A percentile compares a stretch with the other conserved stretches of the same genome.
phyloP scores from a whole-genome alignment of 305 asterid species.

The Caryopteris hybrid region DNA sequence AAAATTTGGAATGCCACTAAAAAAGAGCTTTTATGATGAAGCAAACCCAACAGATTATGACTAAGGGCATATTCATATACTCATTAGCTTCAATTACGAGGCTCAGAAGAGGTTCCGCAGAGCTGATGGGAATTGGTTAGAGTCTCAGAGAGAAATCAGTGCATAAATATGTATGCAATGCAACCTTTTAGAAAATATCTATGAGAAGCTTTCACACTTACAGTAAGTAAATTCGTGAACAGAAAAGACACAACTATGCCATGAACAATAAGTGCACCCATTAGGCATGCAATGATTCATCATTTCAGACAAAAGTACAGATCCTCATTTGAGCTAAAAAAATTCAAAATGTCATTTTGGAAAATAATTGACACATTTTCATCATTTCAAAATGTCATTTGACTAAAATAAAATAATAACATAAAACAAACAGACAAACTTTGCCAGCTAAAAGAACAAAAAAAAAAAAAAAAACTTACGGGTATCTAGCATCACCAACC shows the following conservation, averaged over 20 bases:
- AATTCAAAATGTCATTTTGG: not conserved
- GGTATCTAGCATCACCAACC: conserved; percentile 97
- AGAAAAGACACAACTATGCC: not conserved
- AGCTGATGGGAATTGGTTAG: not conserved
- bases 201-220: not conserved
- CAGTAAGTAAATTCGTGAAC: not conserved
- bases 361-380: no score
- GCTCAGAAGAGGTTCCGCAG: not conserved
- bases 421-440: not conserved
- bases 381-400: not conserved
- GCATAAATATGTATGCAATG: not conserved
- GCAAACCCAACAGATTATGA: not conserved
- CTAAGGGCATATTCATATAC: not conserved
- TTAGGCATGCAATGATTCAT: not conserved
- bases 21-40: not conserved
- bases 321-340: not conserved
- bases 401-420: not conserved
- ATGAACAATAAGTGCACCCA: not conserved
- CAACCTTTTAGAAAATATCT: not conserved
- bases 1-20: not conserved
- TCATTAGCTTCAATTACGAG: not conserved
- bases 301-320: not conserved
- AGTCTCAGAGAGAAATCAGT: not conserved
- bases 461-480: conserved; percentile 53
- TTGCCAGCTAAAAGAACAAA: not conserved